Conservation (phyloP, 768 basidiomycete species). For the Mycena galopus region DNA sequence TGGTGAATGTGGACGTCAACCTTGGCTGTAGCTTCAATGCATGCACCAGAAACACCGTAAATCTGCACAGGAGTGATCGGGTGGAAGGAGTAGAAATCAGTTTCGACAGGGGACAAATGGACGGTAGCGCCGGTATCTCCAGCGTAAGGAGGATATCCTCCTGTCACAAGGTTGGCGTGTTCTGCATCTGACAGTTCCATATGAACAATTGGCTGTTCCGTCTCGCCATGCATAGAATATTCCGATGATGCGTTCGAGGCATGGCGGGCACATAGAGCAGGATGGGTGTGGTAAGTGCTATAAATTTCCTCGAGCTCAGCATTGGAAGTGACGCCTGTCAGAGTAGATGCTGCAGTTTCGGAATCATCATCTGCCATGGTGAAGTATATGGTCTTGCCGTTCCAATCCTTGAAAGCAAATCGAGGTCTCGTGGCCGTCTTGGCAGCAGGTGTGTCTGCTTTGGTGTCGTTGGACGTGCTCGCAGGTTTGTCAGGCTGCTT, state of each 20-base stretch:
- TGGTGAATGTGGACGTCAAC: not conserved
- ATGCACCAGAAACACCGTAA: not conserved
- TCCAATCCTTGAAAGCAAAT: not conserved
- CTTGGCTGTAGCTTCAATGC: not conserved
- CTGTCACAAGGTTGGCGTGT: not conserved
- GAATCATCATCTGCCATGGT: not conserved
- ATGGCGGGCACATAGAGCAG: too few relatives aligned
- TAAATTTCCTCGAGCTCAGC: not conserved
- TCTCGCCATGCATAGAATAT: constrained; percentile 1
- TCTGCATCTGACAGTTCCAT: not conserved
- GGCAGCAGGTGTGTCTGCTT: not conserved
- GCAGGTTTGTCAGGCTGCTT: too few relatives aligned
- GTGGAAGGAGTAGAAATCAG: not conserved
- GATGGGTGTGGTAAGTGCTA: not conserved
- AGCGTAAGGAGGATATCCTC: not conserved
- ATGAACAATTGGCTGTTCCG: too few relatives aligned
- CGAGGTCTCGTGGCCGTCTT: not conserved
- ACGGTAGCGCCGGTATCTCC: not conserved
- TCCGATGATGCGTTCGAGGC: not conserved
- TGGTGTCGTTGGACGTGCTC: not conserved
- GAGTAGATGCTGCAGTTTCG: not conserved
- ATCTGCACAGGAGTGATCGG: not conserved
- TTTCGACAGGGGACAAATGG: not conserved
- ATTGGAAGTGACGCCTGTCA: not conserved
- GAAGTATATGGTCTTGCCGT: constrained; percentile 9